These are phyloP conservation scores for Neonectria magnoliae DNA, from an alignment of 2,329 filamentous ascomycete genomes.

Conservation along the genomic window DNA sequence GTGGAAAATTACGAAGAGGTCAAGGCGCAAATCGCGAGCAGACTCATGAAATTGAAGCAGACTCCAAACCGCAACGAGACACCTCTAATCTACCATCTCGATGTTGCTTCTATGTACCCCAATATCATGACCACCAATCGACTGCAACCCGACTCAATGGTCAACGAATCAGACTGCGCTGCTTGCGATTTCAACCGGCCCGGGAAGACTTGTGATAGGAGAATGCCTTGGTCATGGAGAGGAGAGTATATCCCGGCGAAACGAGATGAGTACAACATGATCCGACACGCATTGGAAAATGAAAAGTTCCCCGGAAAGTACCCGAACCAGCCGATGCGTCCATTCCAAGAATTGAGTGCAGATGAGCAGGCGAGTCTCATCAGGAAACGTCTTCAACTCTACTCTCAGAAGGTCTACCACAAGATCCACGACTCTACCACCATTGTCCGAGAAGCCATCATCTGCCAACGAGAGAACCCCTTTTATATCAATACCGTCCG, in stretches of 20 bases:
- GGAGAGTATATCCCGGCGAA: constrained; percentile 97
- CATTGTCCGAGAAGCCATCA: constrained; percentile 94
- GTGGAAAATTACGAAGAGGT: constrained; percentile 86
- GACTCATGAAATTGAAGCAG: constrained; percentile 76
- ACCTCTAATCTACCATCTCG: constrained; percentile 95
- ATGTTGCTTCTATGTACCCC: constrained; percentile 99
- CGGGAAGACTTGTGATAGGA: constrained; percentile 94
- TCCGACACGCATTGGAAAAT: constrained; percentile 88
- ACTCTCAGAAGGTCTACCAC: constrained; percentile 99
- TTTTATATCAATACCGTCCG: constrained; percentile 98
- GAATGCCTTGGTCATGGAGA: constrained; percentile 97
- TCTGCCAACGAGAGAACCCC: constrained; percentile 96
- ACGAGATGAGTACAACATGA: constrained; percentile 99
- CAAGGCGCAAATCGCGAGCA: constrained; percentile 80
- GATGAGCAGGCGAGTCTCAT: constrained; percentile 86
- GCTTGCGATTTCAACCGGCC: constrained; percentile 98
- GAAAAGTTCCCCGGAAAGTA: constrained; percentile 88
- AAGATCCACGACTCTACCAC: constrained; percentile 97
- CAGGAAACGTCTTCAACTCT: constrained; percentile 88
- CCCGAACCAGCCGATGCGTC: constrained; percentile 74
- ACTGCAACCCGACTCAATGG: constrained; percentile 98
- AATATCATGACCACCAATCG: constrained; percentile 99
- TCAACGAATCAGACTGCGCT: constrained; percentile 93
- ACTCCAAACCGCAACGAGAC: constrained; percentile 86
- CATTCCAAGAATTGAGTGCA: constrained; percentile 81